Evolutionary conservation across 2,329 filamentous ascomycete genomes (phyloP).

Genomic region (Myriangium duriaei): DNA sequence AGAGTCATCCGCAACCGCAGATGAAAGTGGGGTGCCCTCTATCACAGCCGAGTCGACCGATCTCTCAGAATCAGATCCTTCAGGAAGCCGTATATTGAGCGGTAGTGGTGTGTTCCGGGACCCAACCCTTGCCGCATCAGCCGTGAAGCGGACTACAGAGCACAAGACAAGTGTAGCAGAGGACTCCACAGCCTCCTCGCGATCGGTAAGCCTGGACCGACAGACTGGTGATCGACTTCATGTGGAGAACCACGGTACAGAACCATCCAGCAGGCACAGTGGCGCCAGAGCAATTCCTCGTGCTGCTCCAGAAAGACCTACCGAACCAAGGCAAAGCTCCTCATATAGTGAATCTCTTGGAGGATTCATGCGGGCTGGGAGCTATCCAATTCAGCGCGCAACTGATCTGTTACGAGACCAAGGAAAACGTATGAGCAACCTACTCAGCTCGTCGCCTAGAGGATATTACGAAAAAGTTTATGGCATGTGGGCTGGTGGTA

Average conservation of each 20-base stretch:
- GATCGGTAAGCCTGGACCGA: slow-evolving; percentile 7
- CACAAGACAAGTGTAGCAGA: slow-evolving; percentile 1
- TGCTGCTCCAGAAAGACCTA: neutral
- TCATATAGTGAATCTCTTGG: slow-evolving; percentile 33
- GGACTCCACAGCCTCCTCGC: slow-evolving; percentile 1
- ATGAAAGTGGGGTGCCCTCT: slow-evolving; percentile 16
- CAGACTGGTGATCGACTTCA: slow-evolving; percentile 25
- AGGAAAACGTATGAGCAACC: slow-evolving; percentile 66
- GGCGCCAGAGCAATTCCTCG: slow-evolving; percentile 2
- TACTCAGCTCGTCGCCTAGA: slow-evolving; percentile 58
- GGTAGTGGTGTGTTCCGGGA: slow-evolving; percentile 81
- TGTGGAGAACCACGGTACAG: too few relatives aligned
- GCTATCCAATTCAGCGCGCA: slow-evolving; percentile 54
- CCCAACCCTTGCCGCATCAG: slow-evolving; percentile 45
- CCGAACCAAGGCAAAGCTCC: slow-evolving; percentile 5
- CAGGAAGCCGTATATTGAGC: slow-evolving; percentile 79
- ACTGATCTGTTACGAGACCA: slow-evolving; percentile 55
- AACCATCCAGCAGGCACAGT: slow-evolving; percentile 2
- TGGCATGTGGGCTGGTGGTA: slow-evolving; percentile 88
- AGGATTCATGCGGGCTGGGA: slow-evolving; percentile 47
- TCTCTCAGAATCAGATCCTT: slow-evolving; percentile 50
- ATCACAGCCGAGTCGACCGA: slow-evolving; percentile 44
- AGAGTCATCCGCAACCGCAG: slow-evolving; percentile 51
- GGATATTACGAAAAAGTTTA: slow-evolving; percentile 94
- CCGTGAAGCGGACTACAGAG: slow-evolving; percentile 12